Evolutionary conservation across 192 early-diverging fungal genomes (phyloP).

Genomic region (Diversispora eburnea): DNA sequence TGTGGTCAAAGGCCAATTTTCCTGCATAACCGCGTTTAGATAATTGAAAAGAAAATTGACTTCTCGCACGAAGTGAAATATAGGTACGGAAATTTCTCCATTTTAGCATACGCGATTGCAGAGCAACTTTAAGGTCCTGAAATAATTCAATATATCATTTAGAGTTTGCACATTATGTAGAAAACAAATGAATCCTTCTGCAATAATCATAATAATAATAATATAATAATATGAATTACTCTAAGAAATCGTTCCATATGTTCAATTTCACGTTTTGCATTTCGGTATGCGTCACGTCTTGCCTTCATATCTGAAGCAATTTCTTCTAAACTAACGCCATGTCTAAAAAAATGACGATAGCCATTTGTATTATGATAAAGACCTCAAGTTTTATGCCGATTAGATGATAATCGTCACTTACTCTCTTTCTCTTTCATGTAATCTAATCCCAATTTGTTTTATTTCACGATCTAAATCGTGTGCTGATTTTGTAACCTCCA

Average conservation of each 20-base stretch:
- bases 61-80: conserved; percentile 71
- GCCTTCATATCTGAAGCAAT: conserved; percentile 52
- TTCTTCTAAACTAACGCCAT: conserved; percentile 58
- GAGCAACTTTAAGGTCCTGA: conserved; percentile 50
- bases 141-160: background rate
- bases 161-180: background rate
- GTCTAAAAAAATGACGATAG: conserved; percentile 35
- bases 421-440: conserved; percentile 53
- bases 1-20: conserved; percentile 72
- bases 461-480: conserved; percentile 62
- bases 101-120: conserved; percentile 54
- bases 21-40: conserved; percentile 80
- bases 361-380: background rate
- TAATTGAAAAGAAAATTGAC: conserved; percentile 72
- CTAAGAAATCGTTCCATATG: conserved; percentile 47
- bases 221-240: conserved; percentile 28
- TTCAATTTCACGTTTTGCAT: conserved; percentile 52
- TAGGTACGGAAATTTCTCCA: conserved; percentile 70
- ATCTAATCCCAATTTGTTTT: conserved; percentile 43
- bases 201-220: too few species aligned
- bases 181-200: background rate
- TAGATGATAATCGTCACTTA: conserved; percentile 10
- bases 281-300: conserved; percentile 48
- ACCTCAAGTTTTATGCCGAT: background rate
- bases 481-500: conserved; percentile 44